Evolutionary conservation across 331 rosid species (phyloP), one percentile per base, ranked within the genome.

Genomic region (Rhamnella rubrinervis): DNA sequence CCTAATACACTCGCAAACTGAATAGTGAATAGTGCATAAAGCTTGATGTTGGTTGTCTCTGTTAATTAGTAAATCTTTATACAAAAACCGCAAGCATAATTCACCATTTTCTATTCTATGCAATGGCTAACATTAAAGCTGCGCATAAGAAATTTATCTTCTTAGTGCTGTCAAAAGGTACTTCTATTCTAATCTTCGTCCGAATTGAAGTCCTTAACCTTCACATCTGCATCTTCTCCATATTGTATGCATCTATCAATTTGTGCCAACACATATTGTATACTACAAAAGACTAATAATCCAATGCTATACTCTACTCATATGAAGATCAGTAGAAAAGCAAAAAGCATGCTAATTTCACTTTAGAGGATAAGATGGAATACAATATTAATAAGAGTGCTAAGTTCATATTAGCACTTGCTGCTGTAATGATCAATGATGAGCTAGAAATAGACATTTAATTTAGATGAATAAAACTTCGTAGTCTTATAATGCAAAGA

Each of bases 191-290:
- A 79, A 59, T 87, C 95, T 47, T 83, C 91, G 47, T 82, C 88
- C 0, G 78, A 84, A 71, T 86, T 95, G 60, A 83, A 81, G 82
- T 89, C 91, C 80, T 66, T 88, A 51, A 86, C 46, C 78, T 85
- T 91, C 80, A 87, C 90, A 65, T 88, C 92, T 1, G 88, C 90
- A 70, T 89, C 96, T 83, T 91, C 96, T 68, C 96, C 90, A 63
- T 59, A 91, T 72, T 83, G 93, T 65, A 89, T 77, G 85, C 81
- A 75, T 60, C 69, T 79, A 70, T 86, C 98, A 38, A 89, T 90
- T 82, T 90, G 96, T 51, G 79, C 78, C 84, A 87, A 61, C 26
- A 86, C 80, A n/a, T 87, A 87, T 17, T 46, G 79, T 71, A 87
- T 74, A 23, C 99, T 95, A 96, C 40, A 76, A 74, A 26, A 77